These are phyloP conservation scores for Sisymbrium irio DNA, from an alignment of 345 rosid species.

Conservation along the genomic window DNA sequence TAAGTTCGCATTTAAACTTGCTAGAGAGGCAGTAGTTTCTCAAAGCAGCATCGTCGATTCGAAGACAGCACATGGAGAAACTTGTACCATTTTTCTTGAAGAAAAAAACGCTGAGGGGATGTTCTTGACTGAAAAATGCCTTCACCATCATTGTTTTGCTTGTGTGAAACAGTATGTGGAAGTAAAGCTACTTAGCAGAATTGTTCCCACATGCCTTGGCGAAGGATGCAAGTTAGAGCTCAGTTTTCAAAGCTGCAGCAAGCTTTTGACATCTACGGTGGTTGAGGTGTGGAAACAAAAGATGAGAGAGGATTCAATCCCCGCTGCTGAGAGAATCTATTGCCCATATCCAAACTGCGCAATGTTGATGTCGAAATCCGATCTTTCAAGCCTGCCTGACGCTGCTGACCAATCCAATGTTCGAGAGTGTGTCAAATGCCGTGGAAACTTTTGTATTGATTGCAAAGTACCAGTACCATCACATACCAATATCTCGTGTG, in stretches of 20 bases:
- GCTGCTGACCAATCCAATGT: constrained; percentile 33
- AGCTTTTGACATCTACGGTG: constrained; percentile 50
- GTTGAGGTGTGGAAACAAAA: constrained; percentile 44
- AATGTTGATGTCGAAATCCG: constrained; percentile 56
- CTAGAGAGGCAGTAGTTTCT: constrained; percentile 58
- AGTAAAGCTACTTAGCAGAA: constrained; percentile 55
- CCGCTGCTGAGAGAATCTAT: constrained; percentile 52
- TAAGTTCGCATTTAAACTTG: constrained; percentile 53
- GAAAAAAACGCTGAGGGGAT: constrained; percentile 41
- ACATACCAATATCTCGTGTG: constrained; percentile 54
- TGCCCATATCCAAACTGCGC: constrained; percentile 77
- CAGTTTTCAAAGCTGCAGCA: constrained; percentile 44
- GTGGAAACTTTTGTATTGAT: constrained; percentile 51
- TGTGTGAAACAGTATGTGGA: constrained; percentile 64
- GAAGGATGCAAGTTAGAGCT: constrained; percentile 54
- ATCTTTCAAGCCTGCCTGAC: constrained; percentile 31
- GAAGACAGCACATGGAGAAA: constrained; percentile 33
- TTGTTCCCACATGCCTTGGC: constrained; percentile 55
- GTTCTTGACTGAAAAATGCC: constrained; percentile 55
- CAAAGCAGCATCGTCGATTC: constrained; percentile 30
- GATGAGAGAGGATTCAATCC: constrained; percentile 58
- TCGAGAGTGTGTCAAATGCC: constrained; percentile 56
- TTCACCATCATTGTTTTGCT: constrained; percentile 56
- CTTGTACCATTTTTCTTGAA: constrained; percentile 58
- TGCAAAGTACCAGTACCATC: constrained; percentile 83